phyloP scores from a whole-genome alignment of 1,139 yeast genomes.

The Diutina mesorugosa region DNA sequence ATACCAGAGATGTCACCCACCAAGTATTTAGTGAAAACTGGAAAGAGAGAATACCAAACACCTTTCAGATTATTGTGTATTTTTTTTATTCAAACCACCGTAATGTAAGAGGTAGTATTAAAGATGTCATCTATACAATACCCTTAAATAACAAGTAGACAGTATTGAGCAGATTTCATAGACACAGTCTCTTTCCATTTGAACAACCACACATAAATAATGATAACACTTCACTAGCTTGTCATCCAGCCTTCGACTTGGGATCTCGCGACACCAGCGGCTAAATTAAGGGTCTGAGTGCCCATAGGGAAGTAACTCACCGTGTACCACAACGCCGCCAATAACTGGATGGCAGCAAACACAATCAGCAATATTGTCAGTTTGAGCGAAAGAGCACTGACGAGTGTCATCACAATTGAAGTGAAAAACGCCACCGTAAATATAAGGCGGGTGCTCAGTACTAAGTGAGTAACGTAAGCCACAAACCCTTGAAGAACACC shows the following conservation, averaged over 20 bases:
- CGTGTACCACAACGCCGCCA: constrained; percentile 43
- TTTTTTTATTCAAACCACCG: constrained; percentile 3
- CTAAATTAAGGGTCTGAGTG: constrained; percentile 38
- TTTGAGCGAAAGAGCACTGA: constrained; percentile 32
- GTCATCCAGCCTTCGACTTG: constrained; percentile 52
- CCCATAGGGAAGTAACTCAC: constrained; percentile 57
- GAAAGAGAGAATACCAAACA: not conserved
- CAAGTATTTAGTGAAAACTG: too few relatives aligned
- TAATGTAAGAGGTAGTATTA: too few relatives aligned
- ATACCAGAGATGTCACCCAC: too few relatives aligned
- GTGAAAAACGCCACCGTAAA: constrained; percentile 37
- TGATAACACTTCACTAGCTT: too few relatives aligned
- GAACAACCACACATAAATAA: not conserved
- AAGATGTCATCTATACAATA: too few relatives aligned
- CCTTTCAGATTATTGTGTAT: too few relatives aligned
- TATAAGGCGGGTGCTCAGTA: constrained; percentile 35
- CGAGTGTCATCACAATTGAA: constrained; percentile 36
- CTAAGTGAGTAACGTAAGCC: constrained; percentile 37
- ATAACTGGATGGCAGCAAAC: constrained; percentile 37
- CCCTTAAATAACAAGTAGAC: too few relatives aligned
- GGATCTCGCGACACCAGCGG: constrained; percentile 39
- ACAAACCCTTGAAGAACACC: constrained; percentile 90
- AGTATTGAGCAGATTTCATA: too few relatives aligned
- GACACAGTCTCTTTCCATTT: not conserved
- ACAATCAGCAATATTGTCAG: constrained; percentile 36